Base-by-base conservation (phyloP, 2,329 filamentous ascomycete genomes). In the Akanthomyces dipterigenus region DNA sequence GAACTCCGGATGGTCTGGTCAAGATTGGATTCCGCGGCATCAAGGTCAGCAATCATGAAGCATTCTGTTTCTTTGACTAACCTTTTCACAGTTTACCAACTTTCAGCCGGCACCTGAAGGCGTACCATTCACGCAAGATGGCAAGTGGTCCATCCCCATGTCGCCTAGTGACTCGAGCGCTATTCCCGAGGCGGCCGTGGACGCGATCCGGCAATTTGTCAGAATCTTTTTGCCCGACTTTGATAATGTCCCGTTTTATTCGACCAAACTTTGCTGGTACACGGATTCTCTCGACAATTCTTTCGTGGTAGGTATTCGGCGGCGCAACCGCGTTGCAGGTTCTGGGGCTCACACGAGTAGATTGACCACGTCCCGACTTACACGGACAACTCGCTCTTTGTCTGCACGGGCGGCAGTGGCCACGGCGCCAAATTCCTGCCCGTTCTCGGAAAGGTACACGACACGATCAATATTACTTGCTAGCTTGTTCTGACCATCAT, bases 401-500 rank as follows among this genome's bases (percentile, higher is more conserved):
- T 73, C 5, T 71, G 69, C 54, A 73, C 72, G 0, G 71, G 72
- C 1, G 72, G 72, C 26, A 74, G 72, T 36, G 72, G 72, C 11
- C 72, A 74, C 42, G 72, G 71, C 1, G 72, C 72, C 43, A 74
- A 74, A 62, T 73, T 72, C 31, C 62, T 74, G n/a, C 72, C 72
- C 1, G 66, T 72, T 11, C 67, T 74, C 28, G 72, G 72, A 62
- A 56, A 71, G 62, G 70, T 70, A 51, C 24, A 38, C 36, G 16
- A 16, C 8, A 14, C 7, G 3, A 18, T n/a, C 18, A 22, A 18
- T 14, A 26, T 8, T 16, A 3, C 34, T 22, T 3, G 11, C 2
- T 18, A 36, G 14, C 11, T 28, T 3, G 6, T 20, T n/a, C 63
- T 69, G 26, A 69, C 12, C 42, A 1, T 26, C 2, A 20, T 2